phyloP scores from a whole-genome alignment of 345 rosid genomes.

The Pistacia vera region DNA sequence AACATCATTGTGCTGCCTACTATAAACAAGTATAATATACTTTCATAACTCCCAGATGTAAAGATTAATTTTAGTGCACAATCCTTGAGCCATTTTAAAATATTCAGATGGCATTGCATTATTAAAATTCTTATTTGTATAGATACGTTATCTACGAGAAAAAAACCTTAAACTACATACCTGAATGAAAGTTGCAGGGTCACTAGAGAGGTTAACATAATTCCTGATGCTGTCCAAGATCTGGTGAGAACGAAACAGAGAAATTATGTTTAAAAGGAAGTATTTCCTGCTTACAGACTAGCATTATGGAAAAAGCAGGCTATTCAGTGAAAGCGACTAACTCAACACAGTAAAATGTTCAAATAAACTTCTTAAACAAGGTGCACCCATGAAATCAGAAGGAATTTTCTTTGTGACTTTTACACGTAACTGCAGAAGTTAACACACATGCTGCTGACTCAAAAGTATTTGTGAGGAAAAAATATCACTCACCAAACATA shows the following conservation, averaged over 20 bases:
- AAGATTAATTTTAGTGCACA: too few species aligned
- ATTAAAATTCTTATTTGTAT: too few species aligned
- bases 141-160: neutral
- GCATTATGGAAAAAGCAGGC: neutral
- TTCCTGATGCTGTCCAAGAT: conserved; percentile 23
- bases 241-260: conserved; percentile 19
- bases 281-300: neutral
- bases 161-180: conserved; percentile 19
- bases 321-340: neutral
- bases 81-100: too few species aligned
- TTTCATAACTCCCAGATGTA: too few species aligned
- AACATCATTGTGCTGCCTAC: too few species aligned
- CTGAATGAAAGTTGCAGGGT: conserved; percentile 62
- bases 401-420: too few species aligned
- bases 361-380: neutral
- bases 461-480: too few species aligned
- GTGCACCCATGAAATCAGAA: neutral
- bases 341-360: neutral
- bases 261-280: neutral
- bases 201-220: conserved; percentile 14
- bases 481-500: too few species aligned
- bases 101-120: too few species aligned
- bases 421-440: too few species aligned
- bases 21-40: too few species aligned
- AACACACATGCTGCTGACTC: too few species aligned